These are phyloP conservation scores for Ajuga reptans DNA, from an alignment of 305 asterid species.

Conservation along the genomic window DNA sequence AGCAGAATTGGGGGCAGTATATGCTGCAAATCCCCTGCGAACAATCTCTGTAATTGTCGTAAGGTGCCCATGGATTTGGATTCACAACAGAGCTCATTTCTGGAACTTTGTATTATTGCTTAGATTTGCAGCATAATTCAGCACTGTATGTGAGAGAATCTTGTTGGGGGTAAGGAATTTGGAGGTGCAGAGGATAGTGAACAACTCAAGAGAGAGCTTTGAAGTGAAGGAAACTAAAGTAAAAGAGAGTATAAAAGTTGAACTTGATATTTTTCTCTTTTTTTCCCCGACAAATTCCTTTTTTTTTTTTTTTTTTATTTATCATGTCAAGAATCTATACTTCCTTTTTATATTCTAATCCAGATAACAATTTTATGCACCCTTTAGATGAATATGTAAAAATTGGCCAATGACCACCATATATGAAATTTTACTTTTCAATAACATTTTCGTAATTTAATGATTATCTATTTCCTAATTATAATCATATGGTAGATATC, in stretches of 20 bases:
- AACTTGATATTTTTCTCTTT: constrained; percentile 17
- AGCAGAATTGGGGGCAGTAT: constrained; percentile 76
- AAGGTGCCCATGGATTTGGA: constrained; percentile 55
- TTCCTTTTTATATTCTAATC: background rate
- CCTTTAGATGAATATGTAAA: too few relatives aligned
- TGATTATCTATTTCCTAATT: too few relatives aligned
- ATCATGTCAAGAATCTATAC: constrained; percentile 23
- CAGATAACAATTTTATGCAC: too few relatives aligned
- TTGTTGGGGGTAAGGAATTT: background rate
- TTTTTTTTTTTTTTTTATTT: too few relatives aligned
- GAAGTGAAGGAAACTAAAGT: constrained; percentile 44
- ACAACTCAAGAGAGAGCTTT: constrained; percentile 28
- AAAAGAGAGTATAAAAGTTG: constrained; percentile 29
- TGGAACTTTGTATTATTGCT: background rate
- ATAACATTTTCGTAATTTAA: too few relatives aligned
- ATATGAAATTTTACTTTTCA: too few relatives aligned
- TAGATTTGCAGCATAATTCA: constrained; percentile 16
- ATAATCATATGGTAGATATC: too few relatives aligned
- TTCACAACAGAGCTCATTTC: constrained; percentile 46
- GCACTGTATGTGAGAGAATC: background rate
- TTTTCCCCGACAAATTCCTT: constrained; percentile 22
- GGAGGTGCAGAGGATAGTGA: constrained; percentile 15
- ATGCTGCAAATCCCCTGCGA: constrained; percentile 67
- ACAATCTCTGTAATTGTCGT: constrained; percentile 53
- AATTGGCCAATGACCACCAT: too few relatives aligned